Base-by-base conservation (phyloP, 2,329 filamentous ascomycete species). In the Coniochaeta sp. region DNA sequence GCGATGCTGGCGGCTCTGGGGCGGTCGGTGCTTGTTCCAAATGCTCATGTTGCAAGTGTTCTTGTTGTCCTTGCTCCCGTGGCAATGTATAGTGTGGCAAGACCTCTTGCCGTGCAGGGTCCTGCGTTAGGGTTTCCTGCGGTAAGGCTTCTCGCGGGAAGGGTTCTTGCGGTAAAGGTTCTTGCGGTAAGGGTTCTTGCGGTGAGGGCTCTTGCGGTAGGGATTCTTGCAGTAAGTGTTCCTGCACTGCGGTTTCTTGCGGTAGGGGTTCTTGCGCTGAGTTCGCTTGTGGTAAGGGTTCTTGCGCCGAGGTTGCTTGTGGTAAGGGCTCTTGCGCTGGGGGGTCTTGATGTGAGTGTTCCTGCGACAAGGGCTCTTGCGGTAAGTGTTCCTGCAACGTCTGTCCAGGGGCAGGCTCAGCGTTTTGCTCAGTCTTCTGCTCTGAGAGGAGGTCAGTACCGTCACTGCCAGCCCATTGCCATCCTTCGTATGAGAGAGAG, bases 1-100 rank as follows among this genome's bases (percentile, higher is more conserved):
- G 38, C 59, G 61, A 58, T 56, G 59, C 54, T 63, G 61, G 6
- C 64, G 58, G 4, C 58, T 60, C 47, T 22, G 47, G 22, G 22
- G 36, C 26, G 17, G 24, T 19, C 19, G 36, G 14, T 17, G 16
- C 36, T 30, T 30, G 47, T 17, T 26, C 10, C 16, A 28, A 22
- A 24, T 28, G 26, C 14, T 52, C 26, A 7, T 52, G 24, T 52
- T 52, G 47, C 30, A 12, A 7, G 24, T 19, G 42, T 14, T 22
- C 42, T 24, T 47, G 42, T 26, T n/a, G 19, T 10, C 4, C n/a
- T 5, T 22, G 42, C 19, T 47, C n/a, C 24, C 30, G 22, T 17
- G 24, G 22, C 26, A n/a, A 4, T 24, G 24, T 28, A 17, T 22
- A 24, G 17, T 52, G 47, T n/a, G 47, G 24, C 12, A 52, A 24